Evolutionary conservation across 345 rosid species (phyloP), one percentile per base, ranked within the genome.

Genomic region (Microcos paniculata): DNA sequence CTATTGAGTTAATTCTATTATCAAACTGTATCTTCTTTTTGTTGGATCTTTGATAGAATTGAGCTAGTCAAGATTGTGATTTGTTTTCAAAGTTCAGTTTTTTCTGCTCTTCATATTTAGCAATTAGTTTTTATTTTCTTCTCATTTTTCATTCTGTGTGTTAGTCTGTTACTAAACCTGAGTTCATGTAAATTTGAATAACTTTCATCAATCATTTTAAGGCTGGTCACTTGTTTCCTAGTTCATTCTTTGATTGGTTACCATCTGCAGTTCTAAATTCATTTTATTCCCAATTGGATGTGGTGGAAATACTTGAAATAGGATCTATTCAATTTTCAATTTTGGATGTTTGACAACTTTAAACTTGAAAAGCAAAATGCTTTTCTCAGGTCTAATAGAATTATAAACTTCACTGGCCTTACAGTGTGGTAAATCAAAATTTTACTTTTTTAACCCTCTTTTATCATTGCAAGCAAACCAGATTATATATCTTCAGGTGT

Each of bases 41-140:
- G 26, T 58, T 77, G 76, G 79, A 73, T 82, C 80, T 76, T 49
- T n/a, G 65, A 42, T 67, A 69, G 68, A 61, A 73, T 76, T n/a
- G 57, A 59, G 73, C 69, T 48, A 57, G 26, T 14, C 28, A 43
- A 49, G 42, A 43, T 59, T 30, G 6, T 70, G 48, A 70, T 49
- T 55, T 66, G 55, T 67, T 51, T 72, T 51, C 23, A 33, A 15
- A 57, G 23, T 33, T 57, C 21, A 43, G 21, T 13, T 35, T 57
- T 33, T 23, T 51, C 61, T 4, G 21, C 19, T 42, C 19, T 81
- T 35, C 55, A 46, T 77, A 11, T 61, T 77, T 56, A 30, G 21
- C 40, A 1, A 57, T 8, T 55, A 24, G 28, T 30, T 53, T 28
- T 46, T 59, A 46, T 6, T 8, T 62, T 74, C 56, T 4, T 31